phyloP scores from a whole-genome alignment of 75 land plant genomes.

The Pseudotsuga menziesii region DNA sequence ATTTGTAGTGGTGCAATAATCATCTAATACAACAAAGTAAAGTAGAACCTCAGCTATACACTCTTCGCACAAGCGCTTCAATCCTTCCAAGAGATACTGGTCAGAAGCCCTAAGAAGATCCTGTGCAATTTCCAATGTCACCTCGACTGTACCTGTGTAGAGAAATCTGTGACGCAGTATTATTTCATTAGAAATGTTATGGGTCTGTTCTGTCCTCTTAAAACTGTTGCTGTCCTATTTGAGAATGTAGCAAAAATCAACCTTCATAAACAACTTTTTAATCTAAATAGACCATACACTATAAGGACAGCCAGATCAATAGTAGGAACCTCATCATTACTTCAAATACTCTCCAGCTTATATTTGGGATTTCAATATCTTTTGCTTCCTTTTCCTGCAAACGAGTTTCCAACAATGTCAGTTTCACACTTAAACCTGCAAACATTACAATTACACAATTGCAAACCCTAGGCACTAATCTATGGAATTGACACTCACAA shows the following conservation, averaged over 20 bases:
- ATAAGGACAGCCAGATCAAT: no score
- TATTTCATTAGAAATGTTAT: no score
- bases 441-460: no score
- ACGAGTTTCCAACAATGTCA: neutral
- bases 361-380: constrained; percentile 91
- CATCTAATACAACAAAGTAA: neutral
- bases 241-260: no score
- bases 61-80: constrained; percentile 82
- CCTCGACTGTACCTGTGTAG: constrained; percentile 79
- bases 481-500: no score
- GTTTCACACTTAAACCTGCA: no score
- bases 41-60: constrained; percentile 74
- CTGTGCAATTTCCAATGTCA: constrained; percentile 64
- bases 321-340: constrained; percentile 87
- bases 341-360: constrained; percentile 95
- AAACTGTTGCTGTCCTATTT: no score
- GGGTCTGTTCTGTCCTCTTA: no score
- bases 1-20: no score
- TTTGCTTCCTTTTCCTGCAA: constrained; percentile 86
- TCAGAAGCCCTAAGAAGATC: constrained; percentile 90
- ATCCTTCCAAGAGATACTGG: constrained; percentile 89
- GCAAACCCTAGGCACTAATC: no score
- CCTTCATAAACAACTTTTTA: no score
- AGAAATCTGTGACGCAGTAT: constrained; percentile 49
- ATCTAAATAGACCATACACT: no score